Percentiles rank a stretch among this genome's conserved stretches.
phyloP scores from a whole-genome alignment of 2,329 filamentous ascomycete species.

The Pseudohalonectria lignicola region DNA sequence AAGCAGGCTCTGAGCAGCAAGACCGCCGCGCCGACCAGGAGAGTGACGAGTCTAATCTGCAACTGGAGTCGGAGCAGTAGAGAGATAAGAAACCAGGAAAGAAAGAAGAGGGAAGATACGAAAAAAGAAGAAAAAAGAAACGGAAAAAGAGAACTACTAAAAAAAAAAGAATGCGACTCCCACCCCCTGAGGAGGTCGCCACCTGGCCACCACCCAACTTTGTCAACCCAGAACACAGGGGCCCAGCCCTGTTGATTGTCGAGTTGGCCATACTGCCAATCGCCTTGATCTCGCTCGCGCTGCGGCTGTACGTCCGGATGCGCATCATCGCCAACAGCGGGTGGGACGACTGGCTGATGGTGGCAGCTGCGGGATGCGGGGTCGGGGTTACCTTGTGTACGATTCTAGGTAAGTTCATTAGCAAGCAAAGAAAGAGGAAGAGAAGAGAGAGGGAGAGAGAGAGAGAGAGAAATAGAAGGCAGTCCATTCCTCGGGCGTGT shows the following conservation, averaged over 20 bases:
- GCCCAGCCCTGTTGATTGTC: constrained; percentile 23
- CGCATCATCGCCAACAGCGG: constrained; percentile 20
- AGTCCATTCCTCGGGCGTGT: too few relatives aligned
- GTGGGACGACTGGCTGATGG: constrained; percentile 30
- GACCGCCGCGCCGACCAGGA: too few relatives aligned
- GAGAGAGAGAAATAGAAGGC: too few relatives aligned
- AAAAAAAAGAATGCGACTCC: constrained; percentile 24
- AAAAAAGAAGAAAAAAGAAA: neutral
- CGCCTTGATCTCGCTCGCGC: constrained; percentile 19
- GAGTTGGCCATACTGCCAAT: constrained; percentile 21
- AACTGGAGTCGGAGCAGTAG: neutral
- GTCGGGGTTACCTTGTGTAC: constrained; percentile 1
- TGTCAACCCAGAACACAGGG: constrained; percentile 23
- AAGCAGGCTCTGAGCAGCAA: neutral
- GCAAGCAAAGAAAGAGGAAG: neutral
- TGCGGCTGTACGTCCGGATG: constrained; percentile 25
- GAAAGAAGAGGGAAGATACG: neutral
- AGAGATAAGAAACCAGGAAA: neutral
- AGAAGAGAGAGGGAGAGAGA: too few relatives aligned
- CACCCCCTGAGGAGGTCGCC: constrained; percentile 21
- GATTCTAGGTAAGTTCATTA: neutral
- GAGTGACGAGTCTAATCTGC: neutral
- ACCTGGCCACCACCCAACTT: constrained; percentile 27
- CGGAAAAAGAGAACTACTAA: too few relatives aligned
- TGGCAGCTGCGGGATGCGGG: constrained; percentile 20